phyloP scores from a whole-genome alignment of 2,329 filamentous ascomycete genomes.

The Rasamsonia emersonii region DNA sequence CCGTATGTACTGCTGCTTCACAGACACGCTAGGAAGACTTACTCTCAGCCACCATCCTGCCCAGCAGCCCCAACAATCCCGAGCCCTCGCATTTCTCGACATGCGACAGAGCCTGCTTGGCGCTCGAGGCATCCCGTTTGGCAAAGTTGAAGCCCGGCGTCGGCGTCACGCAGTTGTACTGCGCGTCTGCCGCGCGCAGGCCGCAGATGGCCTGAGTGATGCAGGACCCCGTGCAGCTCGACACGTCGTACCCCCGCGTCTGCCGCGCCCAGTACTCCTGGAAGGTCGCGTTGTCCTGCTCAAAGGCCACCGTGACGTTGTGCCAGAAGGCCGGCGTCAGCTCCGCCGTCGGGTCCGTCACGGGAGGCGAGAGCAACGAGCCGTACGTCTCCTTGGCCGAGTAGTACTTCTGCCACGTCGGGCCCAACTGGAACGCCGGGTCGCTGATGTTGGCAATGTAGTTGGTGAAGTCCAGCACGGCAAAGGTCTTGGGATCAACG shows the following conservation, averaged over 20 bases:
- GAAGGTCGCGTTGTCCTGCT: conserved; percentile 37
- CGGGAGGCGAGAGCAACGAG: conserved; percentile 34
- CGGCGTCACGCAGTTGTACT: conserved; percentile 44
- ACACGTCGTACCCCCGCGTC: conserved; percentile 38
- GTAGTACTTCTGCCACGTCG: conserved; percentile 49
- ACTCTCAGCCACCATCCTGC: too few species aligned
- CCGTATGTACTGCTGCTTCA: too few species aligned
- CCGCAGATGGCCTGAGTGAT: conserved; percentile 42
- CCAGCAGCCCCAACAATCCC: too few species aligned
- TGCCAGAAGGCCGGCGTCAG: conserved; percentile 54
- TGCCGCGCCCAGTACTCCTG: conserved; percentile 41
- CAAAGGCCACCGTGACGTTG: conserved; percentile 44
- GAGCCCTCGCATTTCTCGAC: too few species aligned
- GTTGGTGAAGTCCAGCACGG: conserved; percentile 45
- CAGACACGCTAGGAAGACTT: too few species aligned
- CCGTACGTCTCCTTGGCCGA: conserved; percentile 50
- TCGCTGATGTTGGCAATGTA: conserved; percentile 47
- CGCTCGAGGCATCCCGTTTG: conserved; percentile 24
- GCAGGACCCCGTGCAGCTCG: conserved; percentile 37
- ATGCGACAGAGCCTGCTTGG: too few species aligned
- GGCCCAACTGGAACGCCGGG: conserved; percentile 37
- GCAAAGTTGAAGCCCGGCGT: conserved; percentile 26
- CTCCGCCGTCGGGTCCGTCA: conserved; percentile 32
- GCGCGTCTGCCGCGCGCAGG: conserved; percentile 43
- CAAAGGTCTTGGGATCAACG: conserved; percentile 50